Evolutionary conservation across 257 asterid species (phyloP).

Genomic region (Cordia subcordata): DNA sequence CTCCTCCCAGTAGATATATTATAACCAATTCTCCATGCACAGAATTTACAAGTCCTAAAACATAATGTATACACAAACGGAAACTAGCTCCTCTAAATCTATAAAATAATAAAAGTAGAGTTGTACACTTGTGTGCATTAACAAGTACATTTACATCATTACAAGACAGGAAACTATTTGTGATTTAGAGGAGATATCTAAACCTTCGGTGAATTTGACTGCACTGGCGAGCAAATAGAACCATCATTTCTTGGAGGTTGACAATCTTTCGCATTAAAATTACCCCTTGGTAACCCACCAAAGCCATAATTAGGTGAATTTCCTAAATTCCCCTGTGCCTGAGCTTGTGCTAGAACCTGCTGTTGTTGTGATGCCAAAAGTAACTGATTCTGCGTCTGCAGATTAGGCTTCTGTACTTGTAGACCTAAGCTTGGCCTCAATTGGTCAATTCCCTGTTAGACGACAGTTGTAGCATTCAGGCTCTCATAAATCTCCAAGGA

Average conservation of each 20-base stretch:
- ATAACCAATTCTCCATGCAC: no score
- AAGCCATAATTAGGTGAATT: conserved; percentile 70
- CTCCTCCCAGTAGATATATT: no score
- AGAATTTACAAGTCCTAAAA: background rate
- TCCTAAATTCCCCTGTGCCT: conserved; percentile 84
- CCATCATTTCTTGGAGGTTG: conserved; percentile 94
- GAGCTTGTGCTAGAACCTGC: conserved; percentile 91
- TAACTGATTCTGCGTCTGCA: conserved; percentile 78
- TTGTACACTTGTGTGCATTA: background rate
- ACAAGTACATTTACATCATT: conserved; percentile 10
- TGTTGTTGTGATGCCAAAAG: conserved; percentile 90
- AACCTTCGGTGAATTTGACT: conserved; percentile 95
- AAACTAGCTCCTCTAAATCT: no score
- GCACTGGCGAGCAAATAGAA: conserved; percentile 91
- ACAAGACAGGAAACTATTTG: conserved; percentile 1
- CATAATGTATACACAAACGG: no score
- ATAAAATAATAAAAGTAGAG: no score
- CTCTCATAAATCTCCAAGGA: conserved; percentile 4
- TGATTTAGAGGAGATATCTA: conserved; percentile 6
- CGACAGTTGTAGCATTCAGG: conserved; percentile 14
- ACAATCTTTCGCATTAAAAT: conserved; percentile 75
- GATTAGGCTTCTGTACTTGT: conserved; percentile 86
- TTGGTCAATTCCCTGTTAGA: conserved; percentile 88
- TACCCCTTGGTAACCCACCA: conserved; percentile 90
- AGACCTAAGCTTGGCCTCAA: conserved; percentile 81